Conservation (phyloP, 2,329 filamentous ascomycete genomes). For the Boeremia exigua region DNA sequence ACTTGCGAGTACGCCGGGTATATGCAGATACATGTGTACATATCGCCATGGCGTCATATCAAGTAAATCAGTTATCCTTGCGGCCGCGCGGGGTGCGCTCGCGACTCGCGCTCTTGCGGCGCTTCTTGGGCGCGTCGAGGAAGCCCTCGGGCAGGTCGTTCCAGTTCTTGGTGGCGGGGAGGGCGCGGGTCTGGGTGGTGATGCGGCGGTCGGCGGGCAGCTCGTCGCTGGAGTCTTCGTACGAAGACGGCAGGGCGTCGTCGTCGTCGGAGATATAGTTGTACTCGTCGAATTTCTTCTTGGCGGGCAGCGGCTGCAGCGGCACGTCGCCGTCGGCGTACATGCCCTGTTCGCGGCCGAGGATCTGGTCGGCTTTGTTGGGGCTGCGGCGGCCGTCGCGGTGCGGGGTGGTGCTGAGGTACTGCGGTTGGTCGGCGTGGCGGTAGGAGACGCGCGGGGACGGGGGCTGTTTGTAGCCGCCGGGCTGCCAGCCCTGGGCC, state of each 20-base stretch:
- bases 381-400: constrained; percentile 46
- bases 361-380: constrained; percentile 51
- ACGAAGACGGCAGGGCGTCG: constrained; percentile 47
- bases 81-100: constrained; percentile 41
- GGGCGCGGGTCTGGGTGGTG: constrained; percentile 22
- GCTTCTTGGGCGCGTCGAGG: constrained; percentile 20
- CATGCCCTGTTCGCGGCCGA: constrained; percentile 47
- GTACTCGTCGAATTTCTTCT: constrained; percentile 44
- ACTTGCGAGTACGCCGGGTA: neutral
- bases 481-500: constrained; percentile 40
- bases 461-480: constrained; percentile 31
- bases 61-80: constrained; percentile 11
- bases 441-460: constrained; percentile 34
- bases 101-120: constrained; percentile 23
- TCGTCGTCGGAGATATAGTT: constrained; percentile 48
- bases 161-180: constrained; percentile 49
- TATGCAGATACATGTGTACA: constrained; percentile 15
- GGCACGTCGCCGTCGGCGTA: constrained; percentile 48
- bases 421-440: constrained; percentile 45
- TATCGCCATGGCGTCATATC: neutral
- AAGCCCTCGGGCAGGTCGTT: constrained; percentile 58
- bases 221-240: constrained; percentile 42
- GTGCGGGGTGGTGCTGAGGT: constrained; percentile 43
- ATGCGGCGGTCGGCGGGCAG: constrained; percentile 31
- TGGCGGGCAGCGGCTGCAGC: constrained; percentile 50